Evolutionary conservation across 768 basidiomycete genomes (phyloP), one percentile per base, ranked within the genome.

Genomic region (Leccinum pellstonianum): DNA sequence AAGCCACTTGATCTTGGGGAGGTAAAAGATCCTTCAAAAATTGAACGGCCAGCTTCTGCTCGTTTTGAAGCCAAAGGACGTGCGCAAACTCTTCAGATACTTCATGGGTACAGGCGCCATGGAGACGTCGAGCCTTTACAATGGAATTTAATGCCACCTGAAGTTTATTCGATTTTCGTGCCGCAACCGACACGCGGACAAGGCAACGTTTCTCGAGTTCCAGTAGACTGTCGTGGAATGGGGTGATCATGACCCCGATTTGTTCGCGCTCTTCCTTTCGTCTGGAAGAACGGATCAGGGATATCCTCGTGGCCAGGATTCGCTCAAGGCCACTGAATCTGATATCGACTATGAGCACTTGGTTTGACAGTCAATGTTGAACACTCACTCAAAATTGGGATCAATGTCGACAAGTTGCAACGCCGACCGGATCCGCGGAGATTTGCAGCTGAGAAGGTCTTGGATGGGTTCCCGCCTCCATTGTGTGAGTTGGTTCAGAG

Each of bases 81-180:
- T 87, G 84, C 15, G 96, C 89, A 65, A 93, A 93, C 69, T 97
- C 95, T 66, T 87, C 81, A 0, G 86, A 83, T 23, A 90, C 84
- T 29, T 81, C 78, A n/a, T 77, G 76, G 4, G 83, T 77, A 0
- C 80, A 69, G 1, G 57, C 63, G 2, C 62, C 68, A 60, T 84
- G 84, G 5, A 95, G 74, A 38, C 76, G 78, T 68, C 90, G 88
- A 1, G 93, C 92, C 27, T 84, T 83, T 31, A 91, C 79, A 38
- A 95, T 79, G 5, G 95, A 86, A 67, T 96, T 98, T 27, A 97
- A 74, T 0, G 96, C 92, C 37, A 94, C 83, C 67, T 97, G 95
- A 15, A 83, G 73, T 52, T 91, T 83, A 54, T 83, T 80, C 0
- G 85, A 81, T 38, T 78, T 70, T 19, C 95, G 81, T 14, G 96